Evolutionary conservation across 257 asterid genomes (phyloP).

Genomic region (Ajuga chamaepitys): DNA sequence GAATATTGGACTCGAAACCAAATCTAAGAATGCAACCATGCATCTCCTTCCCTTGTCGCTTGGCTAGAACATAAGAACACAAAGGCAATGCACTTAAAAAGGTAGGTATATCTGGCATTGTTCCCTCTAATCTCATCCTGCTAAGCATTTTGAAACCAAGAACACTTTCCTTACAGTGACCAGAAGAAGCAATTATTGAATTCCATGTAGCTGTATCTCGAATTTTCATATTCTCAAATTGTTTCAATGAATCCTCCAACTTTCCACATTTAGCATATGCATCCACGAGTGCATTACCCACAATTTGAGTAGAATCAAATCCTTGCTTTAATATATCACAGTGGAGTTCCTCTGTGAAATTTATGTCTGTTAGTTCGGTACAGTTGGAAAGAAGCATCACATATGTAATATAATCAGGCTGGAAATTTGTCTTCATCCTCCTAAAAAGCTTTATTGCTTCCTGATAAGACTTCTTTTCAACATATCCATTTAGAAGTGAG

Average conservation of each 20-base stretch:
- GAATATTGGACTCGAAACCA: conserved; percentile 42
- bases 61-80: conserved; percentile 63
- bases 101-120: conserved; percentile 53
- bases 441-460: conserved; percentile 53
- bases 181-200: conserved; percentile 61
- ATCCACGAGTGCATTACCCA: conserved; percentile 69
- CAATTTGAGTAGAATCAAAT: conserved; percentile 37
- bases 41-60: conserved; percentile 76
- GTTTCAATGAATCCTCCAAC: conserved; percentile 48
- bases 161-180: conserved; percentile 36
- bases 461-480: conserved; percentile 30
- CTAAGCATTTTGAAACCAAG: conserved; percentile 60
- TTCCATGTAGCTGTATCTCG: conserved; percentile 75
- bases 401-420: conserved; percentile 59
- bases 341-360: conserved; percentile 47
- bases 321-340: conserved; percentile 58
- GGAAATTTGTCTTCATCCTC: conserved; percentile 39
- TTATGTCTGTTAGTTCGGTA: conserved; percentile 21
- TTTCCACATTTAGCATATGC: conserved; percentile 63
- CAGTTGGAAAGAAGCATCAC: conserved; percentile 49
- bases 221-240: conserved; percentile 55
- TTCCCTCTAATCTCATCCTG: conserved; percentile 60
- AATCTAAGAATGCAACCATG: conserved; percentile 60
- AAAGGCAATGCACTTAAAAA: conserved; percentile 53
- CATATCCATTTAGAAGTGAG: conserved; percentile 56